Conservation (phyloP, 2,329 filamentous ascomycete species). For the Penicillium sp. region DNA sequence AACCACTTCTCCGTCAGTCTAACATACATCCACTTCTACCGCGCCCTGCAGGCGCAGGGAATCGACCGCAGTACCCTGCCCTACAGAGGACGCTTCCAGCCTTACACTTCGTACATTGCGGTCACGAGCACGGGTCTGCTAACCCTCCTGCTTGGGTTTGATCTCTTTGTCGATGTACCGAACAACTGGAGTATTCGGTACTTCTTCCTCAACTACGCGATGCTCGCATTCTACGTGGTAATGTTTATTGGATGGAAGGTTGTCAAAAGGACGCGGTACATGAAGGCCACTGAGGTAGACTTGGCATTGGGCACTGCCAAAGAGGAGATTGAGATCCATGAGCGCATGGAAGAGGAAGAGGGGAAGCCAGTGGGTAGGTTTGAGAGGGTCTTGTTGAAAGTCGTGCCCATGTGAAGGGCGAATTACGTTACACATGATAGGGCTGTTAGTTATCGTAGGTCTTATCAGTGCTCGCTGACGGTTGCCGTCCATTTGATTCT, state of each 20-base stretch:
- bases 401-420: too few relatives aligned
- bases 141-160: constrained; percentile 72
- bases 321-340: too few relatives aligned
- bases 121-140: constrained; percentile 67
- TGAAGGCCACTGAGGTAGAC: constrained; percentile 62
- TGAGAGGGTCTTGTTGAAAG: too few relatives aligned
- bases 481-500: too few relatives aligned
- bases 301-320: constrained; percentile 35
- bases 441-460: too few relatives aligned
- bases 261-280: constrained; percentile 62
- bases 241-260: constrained; percentile 72
- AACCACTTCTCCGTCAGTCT: constrained; percentile 62
- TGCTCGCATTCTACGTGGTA: constrained; percentile 66
- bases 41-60: constrained; percentile 69
- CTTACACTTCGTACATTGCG: constrained; percentile 70
- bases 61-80: constrained; percentile 68
- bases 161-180: constrained; percentile 65
- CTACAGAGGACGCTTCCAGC: constrained; percentile 70
- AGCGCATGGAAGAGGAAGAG: too few relatives aligned
- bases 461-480: too few relatives aligned
- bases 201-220: constrained; percentile 73
- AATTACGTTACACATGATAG: too few relatives aligned
- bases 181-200: constrained; percentile 65
- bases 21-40: constrained; percentile 72
- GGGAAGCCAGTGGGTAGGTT: constrained; percentile 13